phyloP scores from a whole-genome alignment of 176 grass and related monocot species.

The Triticum timopheevii region DNA sequence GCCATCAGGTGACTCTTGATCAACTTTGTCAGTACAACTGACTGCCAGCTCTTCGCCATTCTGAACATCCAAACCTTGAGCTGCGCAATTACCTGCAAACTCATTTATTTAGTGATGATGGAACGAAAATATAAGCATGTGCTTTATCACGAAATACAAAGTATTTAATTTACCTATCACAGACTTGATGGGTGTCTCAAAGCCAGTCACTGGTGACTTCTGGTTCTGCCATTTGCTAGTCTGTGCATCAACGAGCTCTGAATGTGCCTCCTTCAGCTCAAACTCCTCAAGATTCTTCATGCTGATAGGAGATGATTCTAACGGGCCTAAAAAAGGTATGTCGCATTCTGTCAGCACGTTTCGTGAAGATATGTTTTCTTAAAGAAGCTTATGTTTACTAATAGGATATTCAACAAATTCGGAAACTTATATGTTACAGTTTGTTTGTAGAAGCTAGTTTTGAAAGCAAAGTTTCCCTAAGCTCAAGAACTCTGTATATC shows the following conservation, averaged over 20 bases:
- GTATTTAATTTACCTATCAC: conserved; percentile 34
- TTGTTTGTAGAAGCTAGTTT: neutral
- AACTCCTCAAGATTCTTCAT: neutral
- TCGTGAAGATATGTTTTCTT: too few relatives aligned
- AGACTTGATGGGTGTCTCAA: conserved; percentile 34
- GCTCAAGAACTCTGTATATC: neutral
- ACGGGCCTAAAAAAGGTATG: neutral
- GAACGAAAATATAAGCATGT: neutral
- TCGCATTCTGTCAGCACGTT: neutral
- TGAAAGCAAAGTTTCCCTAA: neutral
- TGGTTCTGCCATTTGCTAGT: conserved; percentile 24
- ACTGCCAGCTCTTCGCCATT: neutral
- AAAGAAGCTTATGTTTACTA: neutral
- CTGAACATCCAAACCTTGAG: conserved; percentile 18
- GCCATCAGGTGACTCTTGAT: conserved; percentile 26
- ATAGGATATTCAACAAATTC: neutral
- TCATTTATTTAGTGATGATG: neutral
- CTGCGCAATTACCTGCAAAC: conserved; percentile 4
- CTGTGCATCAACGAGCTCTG: neutral
- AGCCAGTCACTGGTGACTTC: conserved; percentile 41
- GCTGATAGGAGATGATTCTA: neutral
- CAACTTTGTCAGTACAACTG: neutral
- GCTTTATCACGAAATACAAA: neutral
- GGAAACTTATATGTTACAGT: neutral
- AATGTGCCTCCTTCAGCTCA: neutral